Base-by-base conservation (phyloP, 371 early-diverging fungal genomes). In the Rhizopus delemar region DNA sequence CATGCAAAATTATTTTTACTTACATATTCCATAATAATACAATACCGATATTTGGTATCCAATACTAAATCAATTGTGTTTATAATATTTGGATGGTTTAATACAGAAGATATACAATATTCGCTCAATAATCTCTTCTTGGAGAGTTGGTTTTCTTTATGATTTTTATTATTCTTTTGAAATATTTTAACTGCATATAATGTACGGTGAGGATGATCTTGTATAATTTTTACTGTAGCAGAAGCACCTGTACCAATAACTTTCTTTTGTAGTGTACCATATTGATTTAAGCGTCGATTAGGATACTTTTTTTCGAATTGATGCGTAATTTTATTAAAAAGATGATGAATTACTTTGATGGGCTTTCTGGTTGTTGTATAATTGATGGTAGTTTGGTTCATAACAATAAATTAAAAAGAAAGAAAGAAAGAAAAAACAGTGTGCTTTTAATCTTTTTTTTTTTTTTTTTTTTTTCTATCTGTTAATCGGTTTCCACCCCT, bases 21-120 rank as follows among this genome's bases (percentile, higher is more conserved):
- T 73, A 74, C 78, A 65, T 86, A 88, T 73, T 88, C 89, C 86
- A 88, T 86, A 13, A 88, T 83, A 38, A 83, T 81, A 57, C 84
- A 85, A 55, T 75, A 84, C 3, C 76, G 66, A 22, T 68, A 65
- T 12, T 74, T 71, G 32, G 82, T 76, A 35, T 82, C 81, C 15
- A 80, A 74, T 8, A 89, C 76, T 6, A 91, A 57, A 64, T 92
- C 93, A 35, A 88, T 41, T 0, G 90, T 90, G 36, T 86, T 75
- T 39, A 91, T 81, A 29, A 92, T 77, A 68, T 91, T 83, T 15
- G 73, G 71, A 68, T 92, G 93, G 38, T 79, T 81, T 7, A 73
- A 62, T 15, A 86, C 75, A 3, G 83, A 71, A 22, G 76, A 77
- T 48, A 92, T 91, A 56, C 88, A 90, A 51, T 81, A 92, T 68